A percentile compares a stretch with the other conserved stretches of the same genome.
Evolutionary conservation across 75 land plant genomes (phyloP).

Genomic region (Picea glauca): DNA sequence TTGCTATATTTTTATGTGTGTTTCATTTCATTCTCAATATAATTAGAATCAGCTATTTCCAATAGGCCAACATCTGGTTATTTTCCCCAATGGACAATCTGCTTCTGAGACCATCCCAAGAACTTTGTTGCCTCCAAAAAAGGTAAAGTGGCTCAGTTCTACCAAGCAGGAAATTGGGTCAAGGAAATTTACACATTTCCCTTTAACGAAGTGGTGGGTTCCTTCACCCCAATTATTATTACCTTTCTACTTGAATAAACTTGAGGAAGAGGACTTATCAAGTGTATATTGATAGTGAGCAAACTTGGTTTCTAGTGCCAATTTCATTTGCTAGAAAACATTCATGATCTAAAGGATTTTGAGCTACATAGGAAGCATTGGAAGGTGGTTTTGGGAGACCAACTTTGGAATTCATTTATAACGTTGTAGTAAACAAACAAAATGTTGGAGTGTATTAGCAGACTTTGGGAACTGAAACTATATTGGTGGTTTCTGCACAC

Average conservation of each 20-base stretch:
- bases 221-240: neutral
- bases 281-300: too few relatives aligned
- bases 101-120: neutral
- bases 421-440: neutral
- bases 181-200: neutral
- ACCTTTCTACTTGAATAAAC: neutral
- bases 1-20: too few relatives aligned
- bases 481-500: neutral
- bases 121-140: neutral
- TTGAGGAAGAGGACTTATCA: too few relatives aligned
- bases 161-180: neutral
- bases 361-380: neutral
- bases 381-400: neutral
- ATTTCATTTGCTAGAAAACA: too few relatives aligned
- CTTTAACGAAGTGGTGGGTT: neutral
- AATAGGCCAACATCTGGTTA: neutral
- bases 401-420: neutral
- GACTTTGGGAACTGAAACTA: neutral
- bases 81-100: neutral
- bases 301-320: too few relatives aligned
- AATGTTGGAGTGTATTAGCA: neutral
- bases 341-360: neutral
- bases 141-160: neutral
- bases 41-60: neutral
- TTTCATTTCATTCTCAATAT: too few relatives aligned